Base-by-base conservation (phyloP, 306 rosid genomes). In the Macrotyloma uniflorum region DNA sequence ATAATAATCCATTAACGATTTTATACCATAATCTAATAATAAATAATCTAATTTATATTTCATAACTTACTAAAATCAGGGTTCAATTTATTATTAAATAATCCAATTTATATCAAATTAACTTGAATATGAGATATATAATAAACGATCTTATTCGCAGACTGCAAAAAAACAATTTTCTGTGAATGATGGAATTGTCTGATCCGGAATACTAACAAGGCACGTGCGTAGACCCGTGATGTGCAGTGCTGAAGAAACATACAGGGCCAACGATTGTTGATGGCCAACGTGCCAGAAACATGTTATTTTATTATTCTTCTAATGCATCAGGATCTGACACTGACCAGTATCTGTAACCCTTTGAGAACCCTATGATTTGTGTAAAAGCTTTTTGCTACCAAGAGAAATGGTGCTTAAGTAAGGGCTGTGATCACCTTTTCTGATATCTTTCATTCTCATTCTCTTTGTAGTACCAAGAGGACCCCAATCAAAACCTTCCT, bases 191-290 rank as follows among this genome's bases (percentile, higher is more conserved):
- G n/a, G n/a, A n/a, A n/a, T n/a, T 51, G 80, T 42, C 5, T 15
- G 42, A 15, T 1, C 22, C 22, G 14, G 23, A n/a, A 49, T 49
- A 49, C 55, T 51, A 51, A 22, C 32, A 22, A 22, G n/a, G n/a
- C 90, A 85, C 90, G 92, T 86, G 86, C 71, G 88, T 77, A 87
- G 89, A 85, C 89, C 87, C 88, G 67, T 75, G 45, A 78, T 80
- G 84, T 79, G 86, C 75, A 83, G 87, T 73, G 88, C 77, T 87
- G 45, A 84, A 80, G 87, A 84, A 84, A 73, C 91, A 83, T 79
- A 85, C 91, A 38, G 88, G 35, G 86, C 86, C 93, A 82, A 89
- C 91, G 90, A 87, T 83, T 84, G 6, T 63, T 63, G 86, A 83
- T 80, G 84, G 77, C 76, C 82, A 72, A 87, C 85, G 87, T 83